These are phyloP conservation scores for Elaeagnus macrophylla DNA, from an alignment of 306 rosid genomes.

Conservation along the genomic window DNA sequence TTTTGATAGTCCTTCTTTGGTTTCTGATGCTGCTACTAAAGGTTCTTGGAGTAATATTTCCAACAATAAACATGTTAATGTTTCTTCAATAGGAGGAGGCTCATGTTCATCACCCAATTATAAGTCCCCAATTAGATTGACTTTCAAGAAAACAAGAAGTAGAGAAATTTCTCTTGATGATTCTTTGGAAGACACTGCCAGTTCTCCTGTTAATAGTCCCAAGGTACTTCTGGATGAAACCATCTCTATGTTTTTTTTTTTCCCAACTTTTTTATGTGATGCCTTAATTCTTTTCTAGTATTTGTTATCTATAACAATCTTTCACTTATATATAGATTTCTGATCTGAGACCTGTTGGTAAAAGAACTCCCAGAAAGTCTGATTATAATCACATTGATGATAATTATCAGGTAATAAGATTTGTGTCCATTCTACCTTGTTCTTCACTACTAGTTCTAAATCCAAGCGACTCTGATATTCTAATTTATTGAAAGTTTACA, in stretches of 20 bases:
- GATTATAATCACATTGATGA: conserved; percentile 29
- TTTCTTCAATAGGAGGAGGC: too few species aligned
- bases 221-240: conserved; percentile 46
- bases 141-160: conserved; percentile 54
- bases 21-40: conserved; percentile 85
- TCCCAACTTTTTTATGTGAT: background rate
- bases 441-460: too few species aligned
- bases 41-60: conserved; percentile 63
- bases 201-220: conserved; percentile 89
- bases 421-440: background rate
- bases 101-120: too few species aligned
- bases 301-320: background rate
- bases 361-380: conserved; percentile 31
- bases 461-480: too few species aligned
- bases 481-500: too few species aligned
- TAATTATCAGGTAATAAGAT: conserved; percentile 43
- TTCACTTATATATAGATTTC: conserved; percentile 33
- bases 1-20: conserved; percentile 47
- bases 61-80: background rate
- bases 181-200: conserved; percentile 90
- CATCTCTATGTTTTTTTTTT: too few species aligned
- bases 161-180: conserved; percentile 34
- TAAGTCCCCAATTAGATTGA: conserved; percentile 31
- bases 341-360: conserved; percentile 32
- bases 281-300: background rate